These are phyloP conservation scores for Pythium chondricola DNA, from an alignment of 352 stramenopile species.

Conservation along the genomic window DNA sequence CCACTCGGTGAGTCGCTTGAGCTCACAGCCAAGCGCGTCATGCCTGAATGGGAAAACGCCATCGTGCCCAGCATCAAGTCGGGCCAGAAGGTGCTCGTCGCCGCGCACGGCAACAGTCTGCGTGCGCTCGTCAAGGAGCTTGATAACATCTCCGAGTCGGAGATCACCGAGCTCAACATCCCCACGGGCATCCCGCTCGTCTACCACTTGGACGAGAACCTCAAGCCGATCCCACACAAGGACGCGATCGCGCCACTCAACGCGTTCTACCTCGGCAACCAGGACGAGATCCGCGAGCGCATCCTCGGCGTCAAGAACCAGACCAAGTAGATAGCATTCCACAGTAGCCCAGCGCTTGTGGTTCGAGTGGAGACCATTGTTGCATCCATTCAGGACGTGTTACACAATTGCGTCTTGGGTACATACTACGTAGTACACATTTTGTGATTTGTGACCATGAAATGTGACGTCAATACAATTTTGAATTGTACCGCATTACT, in stretches of 20 bases:
- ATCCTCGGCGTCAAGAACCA: conserved; percentile 98
- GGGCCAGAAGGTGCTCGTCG: conserved; percentile 95
- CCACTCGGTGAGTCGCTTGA: conserved; percentile 92
- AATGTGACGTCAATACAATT: too few species aligned
- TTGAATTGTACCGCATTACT: conserved; percentile 7
- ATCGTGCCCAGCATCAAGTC: conserved; percentile 89
- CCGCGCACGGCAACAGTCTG: conserved; percentile 93
- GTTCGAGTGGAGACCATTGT: too few species aligned
- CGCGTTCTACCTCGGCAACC: conserved; percentile 89
- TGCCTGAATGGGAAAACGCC: conserved; percentile 87
- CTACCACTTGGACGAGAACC: conserved; percentile 85
- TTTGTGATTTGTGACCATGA: too few species aligned
- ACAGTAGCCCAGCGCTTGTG: too few species aligned
- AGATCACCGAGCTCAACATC: conserved; percentile 94
- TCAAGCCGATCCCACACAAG: conserved; percentile 76
- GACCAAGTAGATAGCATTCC: conserved; percentile 93
- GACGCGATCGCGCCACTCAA: conserved; percentile 82
- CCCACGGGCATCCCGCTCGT: conserved; percentile 87
- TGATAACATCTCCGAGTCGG: conserved; percentile 87
- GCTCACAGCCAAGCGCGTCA: conserved; percentile 89
- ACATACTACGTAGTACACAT: too few species aligned
- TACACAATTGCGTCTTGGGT: too few species aligned
- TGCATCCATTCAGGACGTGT: too few species aligned
- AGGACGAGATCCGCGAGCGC: conserved; percentile 93
- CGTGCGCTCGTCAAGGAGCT: conserved; percentile 92